Evolutionary conservation across 1,139 yeast species (phyloP), one percentile per base, ranked within the genome.

Genomic region (Kodamaea arcana): DNA sequence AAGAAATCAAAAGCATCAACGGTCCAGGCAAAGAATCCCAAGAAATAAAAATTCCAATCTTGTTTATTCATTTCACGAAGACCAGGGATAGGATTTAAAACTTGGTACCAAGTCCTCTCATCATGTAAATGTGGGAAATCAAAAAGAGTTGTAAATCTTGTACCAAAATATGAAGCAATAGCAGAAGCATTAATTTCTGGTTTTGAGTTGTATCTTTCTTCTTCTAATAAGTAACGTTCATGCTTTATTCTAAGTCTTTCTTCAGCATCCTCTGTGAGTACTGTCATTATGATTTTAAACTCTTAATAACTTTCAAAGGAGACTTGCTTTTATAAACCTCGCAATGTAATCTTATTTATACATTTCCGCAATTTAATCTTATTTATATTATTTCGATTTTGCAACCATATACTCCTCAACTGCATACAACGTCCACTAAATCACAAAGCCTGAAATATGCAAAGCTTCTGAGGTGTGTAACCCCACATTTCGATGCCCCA

Each of bases 1-100:
- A 83, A 84, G 58, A 80, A 83, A 57, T 83, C 94, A 55, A 82
- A 70, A 2, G 92, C 83, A 55, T 83, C 94, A 74, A 85, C 72
- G 3, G 87, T 71, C 94, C 94, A 83, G 24, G 83, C 86, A 42
- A 68, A 52, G 47, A 80, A 78, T 3, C 87, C 88, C 29, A 80
- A 65, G 24, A 66, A 41, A 51, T 82, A 80, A 54, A 80, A 76
- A 35, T 74, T 64, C 86, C 88, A 80, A 38, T 78, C 79, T 34
- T 56, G 60, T 27, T 59, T 51, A 16, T 64, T 62, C 50, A 80
- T 65, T 43, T 56, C 54, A 12, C 54, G 53, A 23, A 80, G 59
- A 21, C 73, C 74, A 0, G 78, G 79, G 27, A 77, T 43, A 2
- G 84, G 84, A 50, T 78, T 78, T 25, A 75, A 30, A 12, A 62